Percentiles rank a stretch among this genome's conserved stretches.
Evolutionary conservation across 139 green algal species (phyloP).

Genomic region (Micractinium conductrix): DNA sequence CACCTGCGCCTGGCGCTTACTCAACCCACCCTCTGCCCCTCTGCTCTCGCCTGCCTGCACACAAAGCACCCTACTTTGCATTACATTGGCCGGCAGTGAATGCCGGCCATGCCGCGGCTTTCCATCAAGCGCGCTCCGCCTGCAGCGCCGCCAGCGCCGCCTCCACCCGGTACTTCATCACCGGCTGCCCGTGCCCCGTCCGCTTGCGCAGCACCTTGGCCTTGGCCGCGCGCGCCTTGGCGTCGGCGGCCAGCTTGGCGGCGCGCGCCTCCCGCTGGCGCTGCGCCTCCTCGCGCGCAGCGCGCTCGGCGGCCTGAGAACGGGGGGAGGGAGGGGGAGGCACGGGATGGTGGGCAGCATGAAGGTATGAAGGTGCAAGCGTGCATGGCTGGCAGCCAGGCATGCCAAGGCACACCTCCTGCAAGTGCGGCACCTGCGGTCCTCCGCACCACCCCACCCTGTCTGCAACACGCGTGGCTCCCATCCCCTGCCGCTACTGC

Average conservation of each 20-base stretch:
- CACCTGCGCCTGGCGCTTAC: too few species aligned
- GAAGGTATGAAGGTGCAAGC: background rate
- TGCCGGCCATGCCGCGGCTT: too few species aligned
- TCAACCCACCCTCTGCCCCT: too few species aligned
- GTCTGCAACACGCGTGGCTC: too few species aligned
- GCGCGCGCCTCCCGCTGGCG: background rate
- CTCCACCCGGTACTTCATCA: constrained; percentile 75
- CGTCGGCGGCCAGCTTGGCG: constrained; percentile 2
- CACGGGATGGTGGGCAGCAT: background rate
- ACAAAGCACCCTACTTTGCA: too few species aligned
- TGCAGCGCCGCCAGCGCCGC: constrained; percentile 62
- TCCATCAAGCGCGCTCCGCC: too few species aligned
- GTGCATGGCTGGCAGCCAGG: background rate
- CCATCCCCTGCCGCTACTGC: too few species aligned
- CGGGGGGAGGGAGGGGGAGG: background rate
- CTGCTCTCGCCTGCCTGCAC: too few species aligned
- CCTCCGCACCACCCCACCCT: too few species aligned
- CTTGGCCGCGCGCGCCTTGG: constrained; percentile 49
- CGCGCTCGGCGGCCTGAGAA: background rate
- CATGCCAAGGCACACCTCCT: too few species aligned
- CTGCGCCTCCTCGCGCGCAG: background rate
- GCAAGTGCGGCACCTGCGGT: too few species aligned
- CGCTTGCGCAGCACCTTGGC: constrained; percentile 54
- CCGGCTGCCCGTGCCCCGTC: constrained; percentile 65
- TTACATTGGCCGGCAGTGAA: too few species aligned